phyloP scores from a whole-genome alignment of 116 monocot genomes.

The Zostera marina region DNA sequence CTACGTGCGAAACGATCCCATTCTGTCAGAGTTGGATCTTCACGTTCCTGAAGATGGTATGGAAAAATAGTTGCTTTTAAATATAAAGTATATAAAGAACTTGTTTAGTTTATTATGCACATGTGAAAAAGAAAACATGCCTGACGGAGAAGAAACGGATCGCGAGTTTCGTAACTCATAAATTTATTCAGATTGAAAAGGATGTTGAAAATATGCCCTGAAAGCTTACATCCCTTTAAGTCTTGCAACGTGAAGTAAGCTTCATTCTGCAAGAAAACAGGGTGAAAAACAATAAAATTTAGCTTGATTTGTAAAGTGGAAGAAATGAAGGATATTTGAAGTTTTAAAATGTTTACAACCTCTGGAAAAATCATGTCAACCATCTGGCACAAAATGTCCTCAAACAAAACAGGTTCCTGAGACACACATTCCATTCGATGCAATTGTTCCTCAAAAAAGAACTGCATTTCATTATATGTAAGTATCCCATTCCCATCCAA shows the following conservation, averaged over 20 bases:
- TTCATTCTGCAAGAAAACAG: conserved; percentile 35
- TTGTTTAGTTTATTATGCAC: not conserved
- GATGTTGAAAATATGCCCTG: conserved; percentile 78
- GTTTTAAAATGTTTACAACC: conserved; percentile 13
- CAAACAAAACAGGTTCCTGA: conserved; percentile 79
- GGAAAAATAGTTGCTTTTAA: no score
- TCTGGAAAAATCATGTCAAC: conserved; percentile 75
- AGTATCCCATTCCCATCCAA: conserved; percentile 78
- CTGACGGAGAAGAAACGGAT: conserved; percentile 82
- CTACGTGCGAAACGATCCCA: conserved; percentile 83
- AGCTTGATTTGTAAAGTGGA: no score
- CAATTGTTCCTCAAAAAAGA: conserved; percentile 83
- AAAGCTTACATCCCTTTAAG: conserved; percentile 60
- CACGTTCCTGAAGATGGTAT: conserved; percentile 36
- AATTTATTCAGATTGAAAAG: conserved; percentile 92
- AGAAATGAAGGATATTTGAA: no score
- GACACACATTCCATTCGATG: conserved; percentile 95
- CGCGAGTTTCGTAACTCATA: conserved; percentile 81
- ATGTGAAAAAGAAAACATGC: conserved; percentile 15
- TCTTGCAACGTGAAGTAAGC: conserved; percentile 41
- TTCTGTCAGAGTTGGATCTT: conserved; percentile 71
- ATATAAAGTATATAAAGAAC: not conserved
- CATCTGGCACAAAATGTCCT: conserved; percentile 83
- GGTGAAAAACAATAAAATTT: no score
- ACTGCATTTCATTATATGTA: conserved; percentile 70